These are phyloP conservation scores for Talaromyces sp. DNA, from an alignment of 2,329 filamentous ascomycete genomes.

Conservation along the genomic window DNA sequence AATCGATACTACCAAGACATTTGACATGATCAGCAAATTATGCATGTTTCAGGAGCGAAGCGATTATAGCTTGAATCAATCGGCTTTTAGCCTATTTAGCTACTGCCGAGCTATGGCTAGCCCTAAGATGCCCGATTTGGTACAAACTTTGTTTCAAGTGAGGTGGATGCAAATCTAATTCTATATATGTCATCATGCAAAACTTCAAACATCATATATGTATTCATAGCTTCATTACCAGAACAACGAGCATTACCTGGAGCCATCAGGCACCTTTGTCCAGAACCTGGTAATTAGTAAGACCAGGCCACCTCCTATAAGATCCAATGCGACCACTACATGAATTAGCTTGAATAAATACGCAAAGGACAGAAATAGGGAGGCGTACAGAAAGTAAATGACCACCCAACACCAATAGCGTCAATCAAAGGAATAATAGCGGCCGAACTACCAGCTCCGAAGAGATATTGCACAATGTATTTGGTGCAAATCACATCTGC, in stretches of 20 bases:
- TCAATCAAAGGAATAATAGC: conserved; percentile 69
- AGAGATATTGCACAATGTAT: conserved; percentile 73
- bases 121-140: neutral
- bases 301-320: neutral
- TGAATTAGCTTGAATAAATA: no score
- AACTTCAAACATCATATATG: neutral
- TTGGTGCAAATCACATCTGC: conserved; percentile 76
- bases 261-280: neutral
- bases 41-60: neutral
- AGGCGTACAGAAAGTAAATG: conserved; percentile 62
- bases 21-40: neutral
- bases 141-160: neutral
- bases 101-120: neutral
- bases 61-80: neutral
- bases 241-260: neutral
- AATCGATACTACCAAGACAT: neutral
- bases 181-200: neutral
- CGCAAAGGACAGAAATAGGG: no score
- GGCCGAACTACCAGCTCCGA: conserved; percentile 67
- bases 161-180: neutral
- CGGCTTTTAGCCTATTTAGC: neutral
- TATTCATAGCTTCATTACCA: neutral
- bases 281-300: neutral
- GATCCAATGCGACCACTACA: neutral
- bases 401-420: conserved; percentile 74